phyloP scores from a whole-genome alignment of 305 asterid genomes.

The Fraxinus platypoda region DNA sequence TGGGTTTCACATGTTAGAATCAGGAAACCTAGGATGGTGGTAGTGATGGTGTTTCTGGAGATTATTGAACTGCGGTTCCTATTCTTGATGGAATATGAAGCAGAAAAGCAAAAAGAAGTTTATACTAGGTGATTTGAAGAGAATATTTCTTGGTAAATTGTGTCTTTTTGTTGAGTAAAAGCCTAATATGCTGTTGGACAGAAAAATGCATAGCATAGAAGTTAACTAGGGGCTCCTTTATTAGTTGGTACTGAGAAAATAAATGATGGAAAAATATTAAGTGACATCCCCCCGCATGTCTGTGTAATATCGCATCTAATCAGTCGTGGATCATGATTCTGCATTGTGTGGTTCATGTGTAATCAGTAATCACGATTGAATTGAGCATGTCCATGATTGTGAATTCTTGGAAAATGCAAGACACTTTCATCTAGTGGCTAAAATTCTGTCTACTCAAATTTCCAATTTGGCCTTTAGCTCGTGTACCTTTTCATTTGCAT shows the following conservation, averaged over 20 bases:
- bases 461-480: conserved; percentile 3
- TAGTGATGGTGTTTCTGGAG: not conserved
- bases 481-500: not conserved
- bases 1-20: not conserved
- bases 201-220: not conserved
- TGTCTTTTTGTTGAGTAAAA: not conserved
- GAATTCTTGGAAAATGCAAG: not conserved
- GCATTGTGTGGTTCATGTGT: not conserved
- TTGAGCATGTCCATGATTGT: not conserved
- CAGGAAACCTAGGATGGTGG: not conserved
- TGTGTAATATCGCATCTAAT: not conserved
- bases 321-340: not conserved
- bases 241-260: not conserved
- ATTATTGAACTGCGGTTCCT: not conserved
- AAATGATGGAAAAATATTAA: not conserved
- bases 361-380: not conserved
- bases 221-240: not conserved
- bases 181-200: not conserved
- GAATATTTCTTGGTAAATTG: not conserved
- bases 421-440: not conserved
- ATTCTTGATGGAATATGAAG: not conserved
- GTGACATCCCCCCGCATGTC: not conserved
- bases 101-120: not conserved
- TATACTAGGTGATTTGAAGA: not conserved
- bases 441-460: conserved; percentile 8